phyloP scores from a whole-genome alignment of 1,284 basidiomycete species.

The Papiliotrema flavescens region DNA sequence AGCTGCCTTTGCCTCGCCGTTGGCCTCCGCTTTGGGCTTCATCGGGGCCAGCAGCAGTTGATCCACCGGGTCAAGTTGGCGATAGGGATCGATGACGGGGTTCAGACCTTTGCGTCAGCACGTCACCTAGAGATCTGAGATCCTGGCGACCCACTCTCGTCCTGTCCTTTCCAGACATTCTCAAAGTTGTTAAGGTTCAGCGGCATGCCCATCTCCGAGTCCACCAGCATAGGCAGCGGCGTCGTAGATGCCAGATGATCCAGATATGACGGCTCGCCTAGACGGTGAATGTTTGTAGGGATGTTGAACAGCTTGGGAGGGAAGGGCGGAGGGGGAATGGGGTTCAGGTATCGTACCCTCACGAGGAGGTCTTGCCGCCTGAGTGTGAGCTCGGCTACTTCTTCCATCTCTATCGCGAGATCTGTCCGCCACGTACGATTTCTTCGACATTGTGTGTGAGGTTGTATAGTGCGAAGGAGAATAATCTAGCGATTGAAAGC shows the following conservation, averaged over 20 bases:
- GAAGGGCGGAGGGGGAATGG: slow-evolving; percentile 87
- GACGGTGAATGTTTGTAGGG: slow-evolving; percentile 73
- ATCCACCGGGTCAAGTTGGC: slow-evolving; percentile 35
- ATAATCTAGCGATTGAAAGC: no score
- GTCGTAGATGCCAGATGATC: slow-evolving; percentile 72
- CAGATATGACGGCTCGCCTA: slow-evolving; percentile 78
- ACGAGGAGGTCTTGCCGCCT: slow-evolving; percentile 68
- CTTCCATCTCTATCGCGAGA: neutral
- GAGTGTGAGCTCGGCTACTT: slow-evolving; percentile 1
- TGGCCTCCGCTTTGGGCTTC: slow-evolving; percentile 12
- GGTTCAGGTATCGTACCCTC: slow-evolving; percentile 86
- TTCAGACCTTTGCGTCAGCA: slow-evolving; percentile 57
- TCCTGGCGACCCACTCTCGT: slow-evolving; percentile 56
- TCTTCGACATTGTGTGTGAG: neutral
- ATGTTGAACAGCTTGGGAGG: slow-evolving; percentile 88
- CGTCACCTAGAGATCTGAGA: slow-evolving; percentile 3
- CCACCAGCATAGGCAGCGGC: slow-evolving; percentile 85
- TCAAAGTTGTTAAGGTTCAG: slow-evolving; percentile 78
- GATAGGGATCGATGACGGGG: slow-evolving; percentile 65
- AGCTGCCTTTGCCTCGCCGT: slow-evolving; percentile 14
- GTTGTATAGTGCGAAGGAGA: no score
- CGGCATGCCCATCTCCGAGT: slow-evolving; percentile 92
- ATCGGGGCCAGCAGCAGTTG: slow-evolving; percentile 33
- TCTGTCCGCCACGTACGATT: neutral
- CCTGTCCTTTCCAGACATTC: slow-evolving; percentile 75